A percentile compares a stretch with the other conserved stretches of the same genome.
These are phyloP conservation scores for Botrytis medusae DNA, from an alignment of 2,329 filamentous ascomycete genomes.

Conservation along the genomic window DNA sequence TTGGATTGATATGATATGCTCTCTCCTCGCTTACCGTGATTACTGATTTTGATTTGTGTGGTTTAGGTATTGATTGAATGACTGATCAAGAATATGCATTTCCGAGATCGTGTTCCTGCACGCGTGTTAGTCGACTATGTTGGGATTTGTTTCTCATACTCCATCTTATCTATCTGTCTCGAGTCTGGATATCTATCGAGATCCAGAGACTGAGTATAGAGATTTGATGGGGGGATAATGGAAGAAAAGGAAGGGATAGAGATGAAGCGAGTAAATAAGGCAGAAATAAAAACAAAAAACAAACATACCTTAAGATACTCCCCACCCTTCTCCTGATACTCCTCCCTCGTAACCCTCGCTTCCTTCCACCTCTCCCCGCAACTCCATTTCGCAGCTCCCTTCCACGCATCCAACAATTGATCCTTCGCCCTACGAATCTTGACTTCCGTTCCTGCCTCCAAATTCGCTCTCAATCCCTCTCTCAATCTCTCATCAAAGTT, in stretches of 20 bases:
- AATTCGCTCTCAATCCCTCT: constrained; percentile 67
- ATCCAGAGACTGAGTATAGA: neutral
- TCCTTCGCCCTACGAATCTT: constrained; percentile 63
- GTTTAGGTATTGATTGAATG: no score
- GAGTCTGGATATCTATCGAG: neutral
- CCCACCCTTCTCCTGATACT: constrained; percentile 87
- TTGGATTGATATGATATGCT: neutral
- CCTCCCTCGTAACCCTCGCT: constrained; percentile 71
- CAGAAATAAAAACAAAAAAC: neutral
- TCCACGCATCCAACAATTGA: constrained; percentile 86
- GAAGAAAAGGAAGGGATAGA: neutral
- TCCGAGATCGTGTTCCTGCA: constrained; percentile 64
- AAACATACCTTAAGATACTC: constrained; percentile 80
- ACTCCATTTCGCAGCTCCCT: constrained; percentile 85
- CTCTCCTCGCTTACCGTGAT: neutral
- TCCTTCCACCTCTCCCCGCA: constrained; percentile 56
- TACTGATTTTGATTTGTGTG: neutral
- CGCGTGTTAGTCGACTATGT: constrained; percentile 10
- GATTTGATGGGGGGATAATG: neutral
- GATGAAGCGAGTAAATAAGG: neutral
- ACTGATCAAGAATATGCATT: constrained; percentile 52
- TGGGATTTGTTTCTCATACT: neutral
- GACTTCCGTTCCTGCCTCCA: constrained; percentile 58
- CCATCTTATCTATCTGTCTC: neutral
- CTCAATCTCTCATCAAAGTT: constrained; percentile 82